Conservation (phyloP, 192 early-diverging fungal genomes). For the Backusella westeae region DNA sequence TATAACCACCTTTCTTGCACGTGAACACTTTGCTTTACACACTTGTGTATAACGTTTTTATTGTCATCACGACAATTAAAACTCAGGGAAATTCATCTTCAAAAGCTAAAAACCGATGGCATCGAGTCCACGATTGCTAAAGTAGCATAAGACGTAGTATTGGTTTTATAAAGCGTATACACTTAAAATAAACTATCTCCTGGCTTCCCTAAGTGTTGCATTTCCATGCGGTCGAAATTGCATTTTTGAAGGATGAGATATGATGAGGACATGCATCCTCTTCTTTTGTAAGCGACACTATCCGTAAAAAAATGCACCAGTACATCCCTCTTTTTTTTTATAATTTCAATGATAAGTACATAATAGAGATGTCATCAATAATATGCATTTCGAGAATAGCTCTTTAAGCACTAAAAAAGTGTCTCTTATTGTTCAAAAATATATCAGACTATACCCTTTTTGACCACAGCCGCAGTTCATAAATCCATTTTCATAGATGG, state of each 20-base stretch:
- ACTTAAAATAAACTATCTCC: background rate
- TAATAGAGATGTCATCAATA: background rate
- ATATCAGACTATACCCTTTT: no score
- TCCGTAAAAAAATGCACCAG: background rate
- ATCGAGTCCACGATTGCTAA: background rate
- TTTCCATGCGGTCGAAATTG: background rate
- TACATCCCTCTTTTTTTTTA: background rate
- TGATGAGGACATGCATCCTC: background rate
- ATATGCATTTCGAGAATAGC: background rate
- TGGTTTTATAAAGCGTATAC: background rate
- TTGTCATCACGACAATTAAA: background rate
- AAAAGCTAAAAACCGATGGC: background rate
- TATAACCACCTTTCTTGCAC: background rate
- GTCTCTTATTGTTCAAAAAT: no score
- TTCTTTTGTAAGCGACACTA: background rate
- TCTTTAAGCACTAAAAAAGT: no score
- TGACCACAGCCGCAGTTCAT: background rate
- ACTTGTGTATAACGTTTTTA: background rate
- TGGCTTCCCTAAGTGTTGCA: background rate
- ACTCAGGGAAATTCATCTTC: background rate
- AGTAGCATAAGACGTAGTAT: background rate
- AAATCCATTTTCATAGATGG: background rate
- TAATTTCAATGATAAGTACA: background rate
- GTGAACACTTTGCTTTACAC: background rate
- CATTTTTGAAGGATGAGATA: background rate